Percentiles rank a stretch among this genome's conserved stretches.
Conservation (phyloP, 768 basidiomycete genomes). For the Auricularia heimuer region DNA sequence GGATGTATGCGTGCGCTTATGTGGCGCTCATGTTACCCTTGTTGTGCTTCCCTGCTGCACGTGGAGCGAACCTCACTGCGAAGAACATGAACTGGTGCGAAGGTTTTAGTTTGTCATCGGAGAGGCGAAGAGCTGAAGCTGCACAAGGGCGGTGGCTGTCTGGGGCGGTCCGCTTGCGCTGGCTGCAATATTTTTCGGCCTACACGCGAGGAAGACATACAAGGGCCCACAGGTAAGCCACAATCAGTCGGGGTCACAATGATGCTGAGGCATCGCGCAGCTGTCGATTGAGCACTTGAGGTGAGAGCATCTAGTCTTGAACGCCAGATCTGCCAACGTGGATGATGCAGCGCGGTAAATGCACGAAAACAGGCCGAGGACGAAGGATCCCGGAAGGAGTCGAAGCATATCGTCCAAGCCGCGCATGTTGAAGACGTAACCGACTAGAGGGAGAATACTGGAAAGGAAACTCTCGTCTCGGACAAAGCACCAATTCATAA, state of each 20-base stretch:
- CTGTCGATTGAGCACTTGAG: neutral
- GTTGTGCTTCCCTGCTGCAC: constrained; percentile 6
- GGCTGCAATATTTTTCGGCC: constrained; percentile 2
- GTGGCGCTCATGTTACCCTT: constrained; percentile 8
- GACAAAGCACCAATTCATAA: no score
- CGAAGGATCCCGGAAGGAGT: neutral
- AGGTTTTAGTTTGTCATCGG: neutral
- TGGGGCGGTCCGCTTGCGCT: constrained; percentile 8
- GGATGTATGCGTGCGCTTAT: constrained; percentile 3
- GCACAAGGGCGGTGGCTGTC: constrained; percentile 1
- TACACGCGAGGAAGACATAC: constrained; percentile 1
- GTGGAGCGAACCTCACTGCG: constrained; percentile 4
- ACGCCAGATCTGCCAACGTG: no score
- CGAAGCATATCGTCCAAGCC: neutral
- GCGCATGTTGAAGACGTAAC: neutral
- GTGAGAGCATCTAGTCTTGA: neutral
- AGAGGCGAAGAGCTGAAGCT: no score
- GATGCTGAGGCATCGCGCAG: neutral
- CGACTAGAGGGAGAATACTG: no score
- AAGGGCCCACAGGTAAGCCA: neutral
- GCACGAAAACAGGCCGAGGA: neutral
- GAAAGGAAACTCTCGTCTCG: no score
- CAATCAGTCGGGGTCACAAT: neutral
- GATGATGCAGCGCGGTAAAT: no score
- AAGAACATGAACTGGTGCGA: constrained; percentile 5